A percentile compares a stretch with the other conserved stretches of the same genome.
phyloP scores from a whole-genome alignment of 139 green algal genomes.

The Helicosporidium sp. region DNA sequence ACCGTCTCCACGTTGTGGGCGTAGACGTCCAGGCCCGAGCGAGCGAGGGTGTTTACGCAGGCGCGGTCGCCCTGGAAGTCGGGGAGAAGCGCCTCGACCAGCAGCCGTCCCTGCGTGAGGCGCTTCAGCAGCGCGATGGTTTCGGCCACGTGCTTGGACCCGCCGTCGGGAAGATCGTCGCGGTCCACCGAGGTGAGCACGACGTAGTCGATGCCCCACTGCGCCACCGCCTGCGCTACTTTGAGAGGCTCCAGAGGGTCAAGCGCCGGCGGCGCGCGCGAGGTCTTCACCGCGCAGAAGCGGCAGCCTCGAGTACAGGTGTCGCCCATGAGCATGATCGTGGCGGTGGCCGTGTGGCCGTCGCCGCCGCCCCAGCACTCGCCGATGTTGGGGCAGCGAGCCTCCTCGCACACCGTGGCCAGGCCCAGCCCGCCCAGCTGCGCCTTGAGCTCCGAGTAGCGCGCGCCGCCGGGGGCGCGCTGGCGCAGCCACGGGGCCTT shows the following conservation, averaged over 20 bases:
- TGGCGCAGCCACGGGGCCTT: constrained; percentile 93
- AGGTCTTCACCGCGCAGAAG: constrained; percentile 76
- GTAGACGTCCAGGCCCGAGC: constrained; percentile 82
- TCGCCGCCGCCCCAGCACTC: constrained; percentile 74
- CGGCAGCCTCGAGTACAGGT: constrained; percentile 77
- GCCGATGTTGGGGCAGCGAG: constrained; percentile 82
- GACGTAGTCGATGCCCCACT: constrained; percentile 71
- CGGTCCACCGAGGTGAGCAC: constrained; percentile 76
- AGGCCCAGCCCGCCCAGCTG: constrained; percentile 87
- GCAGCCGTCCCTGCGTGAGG: constrained; percentile 39
- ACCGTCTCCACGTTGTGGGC: constrained; percentile 98
- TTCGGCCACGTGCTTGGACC: constrained; percentile 60
- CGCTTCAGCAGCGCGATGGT: constrained; percentile 41
- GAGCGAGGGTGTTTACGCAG: constrained; percentile 42
- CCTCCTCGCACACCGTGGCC: constrained; percentile 86
- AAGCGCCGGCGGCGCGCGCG: constrained; percentile 33
- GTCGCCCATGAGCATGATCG: constrained; percentile 78
- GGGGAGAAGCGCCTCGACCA: constrained; percentile 79
- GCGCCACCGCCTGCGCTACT: constrained; percentile 54
- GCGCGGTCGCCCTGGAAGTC: constrained; percentile 77
- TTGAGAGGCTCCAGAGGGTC: constrained; percentile 57
- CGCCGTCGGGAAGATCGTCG: constrained; percentile 77
- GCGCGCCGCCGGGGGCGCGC: constrained; percentile 66
- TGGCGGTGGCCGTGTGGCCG: constrained; percentile 63
- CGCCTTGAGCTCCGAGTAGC: constrained; percentile 58